Base-by-base conservation (phyloP, 345 rosid genomes). In the Microthlaspi erraticum region DNA sequence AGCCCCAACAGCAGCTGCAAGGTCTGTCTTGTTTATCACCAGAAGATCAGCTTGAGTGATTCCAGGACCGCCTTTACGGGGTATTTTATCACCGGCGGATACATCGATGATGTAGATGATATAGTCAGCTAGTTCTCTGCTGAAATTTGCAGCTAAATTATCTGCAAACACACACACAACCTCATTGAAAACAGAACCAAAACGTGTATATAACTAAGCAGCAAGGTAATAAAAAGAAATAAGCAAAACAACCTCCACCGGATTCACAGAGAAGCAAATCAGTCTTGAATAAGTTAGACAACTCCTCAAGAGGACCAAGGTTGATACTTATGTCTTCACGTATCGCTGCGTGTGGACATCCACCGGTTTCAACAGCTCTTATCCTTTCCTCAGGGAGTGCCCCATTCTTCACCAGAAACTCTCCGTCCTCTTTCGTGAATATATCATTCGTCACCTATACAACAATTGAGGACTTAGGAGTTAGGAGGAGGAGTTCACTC, bases 281-380 rank as follows among this genome's bases (percentile, higher is more conserved):
- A 59, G 99, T 79, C 64, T 84, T 94, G 82, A 82, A 94, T 68
- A 91, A 71, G 79, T 85, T 88, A 10, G 95, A 86, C 18, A 91
- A 90, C 83, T 94, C 99, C 82, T 94, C 99, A 2, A 91, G 96
- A 58, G 96, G 99, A 63, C 99, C 99, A 39, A 94, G 83, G 74
- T 91, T 94, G 61, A 91, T 94, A 78, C 96, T 94, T 83, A 94
- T 94, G 69, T 94, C 97, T 81, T 94, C 97, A 60, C 95, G 96
- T 69, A 94, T 94, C 0, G 99, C 99, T n/a, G 97, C 97, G 58
- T 91, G 99, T 6, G 97, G 96, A 59, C 99, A 89, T 38, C 96
- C 97, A 79, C 99, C 97, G 0, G 97, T 94, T 81, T 94, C 98
- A 37, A 91, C 87, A 50, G 99, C 97, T 4, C 85, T 91, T 8